These are phyloP conservation scores for Cudoniella acicularis DNA, from an alignment of 495 filamentous ascomycete species.

Conservation along the genomic window DNA sequence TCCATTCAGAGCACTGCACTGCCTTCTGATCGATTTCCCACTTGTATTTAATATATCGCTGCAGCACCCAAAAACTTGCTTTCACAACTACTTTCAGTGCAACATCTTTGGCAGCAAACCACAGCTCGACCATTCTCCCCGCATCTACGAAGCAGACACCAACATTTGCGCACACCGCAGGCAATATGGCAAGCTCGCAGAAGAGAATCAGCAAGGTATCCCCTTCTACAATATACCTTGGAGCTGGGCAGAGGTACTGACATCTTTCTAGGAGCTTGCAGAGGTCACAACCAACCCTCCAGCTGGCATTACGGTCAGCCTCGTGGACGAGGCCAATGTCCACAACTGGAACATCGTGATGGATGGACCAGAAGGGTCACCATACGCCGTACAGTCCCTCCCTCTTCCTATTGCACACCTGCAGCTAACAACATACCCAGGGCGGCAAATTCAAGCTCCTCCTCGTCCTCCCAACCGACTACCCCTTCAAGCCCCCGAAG, in stretches of 20 bases:
- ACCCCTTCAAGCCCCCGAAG: slow-evolving; percentile 90
- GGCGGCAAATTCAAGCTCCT: slow-evolving; percentile 77
- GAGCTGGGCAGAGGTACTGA: slow-evolving; percentile 6
- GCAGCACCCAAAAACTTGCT: no score
- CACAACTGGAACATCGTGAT: slow-evolving; percentile 81
- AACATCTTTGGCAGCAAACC: neutral
- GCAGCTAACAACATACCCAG: slow-evolving; percentile 30
- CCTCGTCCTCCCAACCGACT: slow-evolving; percentile 74
- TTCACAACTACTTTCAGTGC: neutral
- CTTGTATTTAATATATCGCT: no score
- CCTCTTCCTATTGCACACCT: neutral
- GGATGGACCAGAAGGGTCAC: slow-evolving; percentile 65
- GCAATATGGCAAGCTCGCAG: slow-evolving; percentile 30
- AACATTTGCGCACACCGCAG: neutral
- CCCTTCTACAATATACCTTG: neutral
- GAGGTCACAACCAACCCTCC: slow-evolving; percentile 65
- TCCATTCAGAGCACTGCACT: no score
- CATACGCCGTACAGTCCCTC: slow-evolving; percentile 56
- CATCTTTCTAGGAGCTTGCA: slow-evolving; percentile 56
- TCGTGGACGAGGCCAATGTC: slow-evolving; percentile 70
- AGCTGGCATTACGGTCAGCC: slow-evolving; percentile 57
- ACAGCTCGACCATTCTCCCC: no score
- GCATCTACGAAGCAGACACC: neutral
- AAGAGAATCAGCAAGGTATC: slow-evolving; percentile 38
- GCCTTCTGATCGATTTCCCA: no score